These are phyloP conservation scores for Penicillium griseofulvum DNA, from an alignment of 2,329 filamentous ascomycete species.

Conservation along the genomic window DNA sequence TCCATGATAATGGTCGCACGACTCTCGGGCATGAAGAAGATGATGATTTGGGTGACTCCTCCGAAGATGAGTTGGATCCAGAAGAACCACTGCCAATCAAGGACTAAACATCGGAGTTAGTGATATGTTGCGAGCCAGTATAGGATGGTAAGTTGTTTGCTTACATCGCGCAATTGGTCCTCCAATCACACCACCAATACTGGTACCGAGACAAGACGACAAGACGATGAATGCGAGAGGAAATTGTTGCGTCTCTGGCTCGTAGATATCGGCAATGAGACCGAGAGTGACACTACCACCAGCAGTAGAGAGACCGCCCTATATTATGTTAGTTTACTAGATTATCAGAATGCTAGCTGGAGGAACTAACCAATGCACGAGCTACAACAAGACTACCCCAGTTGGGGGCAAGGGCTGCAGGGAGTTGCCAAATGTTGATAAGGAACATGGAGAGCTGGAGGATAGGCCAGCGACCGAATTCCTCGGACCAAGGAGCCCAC, in stretches of 20 bases:
- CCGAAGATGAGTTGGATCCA: constrained; percentile 61
- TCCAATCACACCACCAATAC: constrained; percentile 51
- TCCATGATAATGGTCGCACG: constrained; percentile 57
- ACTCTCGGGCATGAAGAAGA: constrained; percentile 54
- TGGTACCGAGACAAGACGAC: constrained; percentile 51
- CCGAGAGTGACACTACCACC: constrained; percentile 60
- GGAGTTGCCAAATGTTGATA: constrained; percentile 71
- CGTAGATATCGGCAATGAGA: constrained; percentile 58
- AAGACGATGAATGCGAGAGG: constrained; percentile 56
- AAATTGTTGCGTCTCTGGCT: constrained; percentile 52
- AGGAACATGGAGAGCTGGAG: constrained; percentile 68
- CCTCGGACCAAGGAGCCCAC: constrained; percentile 81
- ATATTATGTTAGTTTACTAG: neutral
- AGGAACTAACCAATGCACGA: constrained; percentile 50
- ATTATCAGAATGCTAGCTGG: neutral
- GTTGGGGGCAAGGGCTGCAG: constrained; percentile 66
- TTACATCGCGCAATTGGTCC: constrained; percentile 45
- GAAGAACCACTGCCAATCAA: constrained; percentile 57
- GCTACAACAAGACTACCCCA: constrained; percentile 64
- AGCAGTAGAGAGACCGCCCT: constrained; percentile 55
- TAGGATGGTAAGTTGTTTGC: neutral
- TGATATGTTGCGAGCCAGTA: neutral
- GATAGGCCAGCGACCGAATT: constrained; percentile 71
- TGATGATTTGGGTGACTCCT: constrained; percentile 48
- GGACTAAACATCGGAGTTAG: constrained; percentile 17